These are phyloP conservation scores for Euphorbia schlechtendalii DNA, from an alignment of 441 rosid genomes.

Conservation along the genomic window DNA sequence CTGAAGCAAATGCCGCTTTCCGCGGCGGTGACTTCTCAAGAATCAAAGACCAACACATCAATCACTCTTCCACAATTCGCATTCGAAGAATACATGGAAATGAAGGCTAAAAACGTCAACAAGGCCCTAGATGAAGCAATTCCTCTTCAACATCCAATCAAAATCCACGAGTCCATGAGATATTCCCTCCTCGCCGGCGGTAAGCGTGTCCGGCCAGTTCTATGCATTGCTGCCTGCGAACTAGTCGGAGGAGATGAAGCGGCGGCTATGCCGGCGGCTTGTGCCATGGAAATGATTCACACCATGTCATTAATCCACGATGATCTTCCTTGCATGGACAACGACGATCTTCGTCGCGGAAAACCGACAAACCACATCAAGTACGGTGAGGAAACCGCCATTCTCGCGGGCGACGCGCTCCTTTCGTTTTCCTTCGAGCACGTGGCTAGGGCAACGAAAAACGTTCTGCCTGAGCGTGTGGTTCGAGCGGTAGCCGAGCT, in stretches of 20 bases:
- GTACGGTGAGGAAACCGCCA: conserved; percentile 63
- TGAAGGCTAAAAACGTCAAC: conserved; percentile 48
- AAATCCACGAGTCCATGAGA: conserved; percentile 85
- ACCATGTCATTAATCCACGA: conserved; percentile 88
- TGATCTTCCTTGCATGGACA: conserved; percentile 80
- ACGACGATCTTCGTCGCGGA: conserved; percentile 80
- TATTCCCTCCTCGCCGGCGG: conserved; percentile 67
- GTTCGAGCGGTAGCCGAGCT: conserved; percentile 55
- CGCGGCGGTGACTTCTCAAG: not conserved
- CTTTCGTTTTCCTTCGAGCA: conserved; percentile 71
- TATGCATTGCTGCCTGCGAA: conserved; percentile 74
- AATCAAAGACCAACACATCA: not conserved
- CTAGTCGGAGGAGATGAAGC: conserved; percentile 64
- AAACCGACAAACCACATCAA: conserved; percentile 70
- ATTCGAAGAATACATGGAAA: conserved; percentile 38
- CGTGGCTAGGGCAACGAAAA: conserved; percentile 37
- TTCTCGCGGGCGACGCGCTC: conserved; percentile 82
- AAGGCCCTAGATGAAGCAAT: conserved; percentile 57
- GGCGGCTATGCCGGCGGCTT: no score
- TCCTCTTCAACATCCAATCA: conserved; percentile 48
- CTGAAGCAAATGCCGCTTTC: not conserved
- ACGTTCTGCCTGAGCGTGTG: conserved; percentile 37
- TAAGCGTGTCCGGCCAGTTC: conserved; percentile 28
- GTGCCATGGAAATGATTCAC: conserved; percentile 41
- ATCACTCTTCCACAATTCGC: conserved; percentile 27